Percentiles rank a stretch among this genome's conserved stretches.
Conservation (phyloP, 768 basidiomycete species). For the Xanthoconium stramineum region DNA sequence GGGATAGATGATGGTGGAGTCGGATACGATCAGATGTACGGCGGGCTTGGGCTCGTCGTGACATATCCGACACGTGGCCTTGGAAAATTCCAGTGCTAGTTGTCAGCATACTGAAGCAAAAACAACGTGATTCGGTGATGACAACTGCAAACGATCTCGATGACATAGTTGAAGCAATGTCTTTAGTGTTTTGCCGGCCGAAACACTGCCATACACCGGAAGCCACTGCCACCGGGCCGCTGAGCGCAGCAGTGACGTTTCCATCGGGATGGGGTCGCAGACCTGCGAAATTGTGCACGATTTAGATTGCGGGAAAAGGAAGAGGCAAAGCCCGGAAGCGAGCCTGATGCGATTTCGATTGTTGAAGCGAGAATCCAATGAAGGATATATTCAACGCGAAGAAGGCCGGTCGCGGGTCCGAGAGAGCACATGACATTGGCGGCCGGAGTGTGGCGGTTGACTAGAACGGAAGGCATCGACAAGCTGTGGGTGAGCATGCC, state of each 20-base stretch:
- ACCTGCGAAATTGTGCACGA: too few species aligned
- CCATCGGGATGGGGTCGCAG: too few species aligned
- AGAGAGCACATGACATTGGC: conserved; percentile 5
- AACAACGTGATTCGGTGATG: neutral
- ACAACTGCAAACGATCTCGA: neutral
- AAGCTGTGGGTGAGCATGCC: conserved; percentile 3
- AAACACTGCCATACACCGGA: conserved; percentile 7
- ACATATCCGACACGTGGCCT: neutral
- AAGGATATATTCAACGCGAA: conserved; percentile 15
- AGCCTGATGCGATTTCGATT: conserved; percentile 13
- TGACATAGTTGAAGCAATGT: neutral
- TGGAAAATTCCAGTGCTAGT: neutral
- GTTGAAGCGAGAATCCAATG: neutral
- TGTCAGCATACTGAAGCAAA: neutral
- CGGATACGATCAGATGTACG: neutral
- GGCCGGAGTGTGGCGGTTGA: conserved; percentile 1
- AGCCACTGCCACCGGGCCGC: conserved; percentile 8
- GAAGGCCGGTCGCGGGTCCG: conserved; percentile 24
- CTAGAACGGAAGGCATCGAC: conserved; percentile 11
- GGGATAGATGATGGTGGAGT: neutral
- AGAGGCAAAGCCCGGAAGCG: conserved; percentile 12
- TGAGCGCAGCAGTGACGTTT: neutral
- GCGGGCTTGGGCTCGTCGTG: neutral
- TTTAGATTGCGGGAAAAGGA: neutral
- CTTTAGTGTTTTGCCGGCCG: neutral